Conservation (phyloP, 2,329 filamentous ascomycete species). For the Acarospora socialis region DNA sequence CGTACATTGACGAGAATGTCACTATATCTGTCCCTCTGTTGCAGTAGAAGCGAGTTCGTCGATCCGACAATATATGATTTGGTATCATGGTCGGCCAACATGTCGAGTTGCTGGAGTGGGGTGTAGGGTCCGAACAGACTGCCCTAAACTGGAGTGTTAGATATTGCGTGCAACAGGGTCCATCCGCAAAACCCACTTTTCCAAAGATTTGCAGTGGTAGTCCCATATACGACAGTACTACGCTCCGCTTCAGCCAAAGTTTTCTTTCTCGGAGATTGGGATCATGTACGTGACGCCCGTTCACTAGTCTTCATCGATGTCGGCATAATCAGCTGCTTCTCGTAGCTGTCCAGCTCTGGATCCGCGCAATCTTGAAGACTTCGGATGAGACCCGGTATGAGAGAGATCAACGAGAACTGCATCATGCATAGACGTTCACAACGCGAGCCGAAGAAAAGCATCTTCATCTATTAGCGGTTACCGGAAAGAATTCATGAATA, state of each 20-base stretch:
- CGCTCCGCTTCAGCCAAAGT: conserved; percentile 15
- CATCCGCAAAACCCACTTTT: conserved; percentile 7
- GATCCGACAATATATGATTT: conserved; percentile 97
- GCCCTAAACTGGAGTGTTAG: conserved; percentile 39
- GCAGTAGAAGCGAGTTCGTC: conserved; percentile 83
- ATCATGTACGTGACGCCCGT: conserved; percentile 52
- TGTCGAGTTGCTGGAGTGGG: conserved; percentile 84
- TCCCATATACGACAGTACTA: conserved; percentile 82
- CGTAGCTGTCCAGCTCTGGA: conserved; percentile 76
- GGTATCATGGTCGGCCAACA: conserved; percentile 82
- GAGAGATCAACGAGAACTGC: conserved; percentile 88
- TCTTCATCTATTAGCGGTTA: conserved; percentile 37
- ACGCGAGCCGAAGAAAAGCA: conserved; percentile 96
- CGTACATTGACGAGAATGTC: conserved; percentile 78
- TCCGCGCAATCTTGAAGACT: conserved; percentile 91
- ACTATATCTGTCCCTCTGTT: conserved; percentile 90
- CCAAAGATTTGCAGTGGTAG: conserved; percentile 89
- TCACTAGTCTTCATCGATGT: conserved; percentile 86
- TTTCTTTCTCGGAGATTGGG: not conserved
- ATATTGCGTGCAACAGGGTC: not conserved
- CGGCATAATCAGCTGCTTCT: conserved; percentile 57
- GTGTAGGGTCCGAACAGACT: conserved; percentile 95
- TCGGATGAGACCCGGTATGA: conserved; percentile 84
- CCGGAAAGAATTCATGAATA: not conserved
- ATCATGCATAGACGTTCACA: conserved; percentile 96